Base-by-base conservation (phyloP, 495 filamentous ascomycete species). In the Aeminium ludgeri region DNA sequence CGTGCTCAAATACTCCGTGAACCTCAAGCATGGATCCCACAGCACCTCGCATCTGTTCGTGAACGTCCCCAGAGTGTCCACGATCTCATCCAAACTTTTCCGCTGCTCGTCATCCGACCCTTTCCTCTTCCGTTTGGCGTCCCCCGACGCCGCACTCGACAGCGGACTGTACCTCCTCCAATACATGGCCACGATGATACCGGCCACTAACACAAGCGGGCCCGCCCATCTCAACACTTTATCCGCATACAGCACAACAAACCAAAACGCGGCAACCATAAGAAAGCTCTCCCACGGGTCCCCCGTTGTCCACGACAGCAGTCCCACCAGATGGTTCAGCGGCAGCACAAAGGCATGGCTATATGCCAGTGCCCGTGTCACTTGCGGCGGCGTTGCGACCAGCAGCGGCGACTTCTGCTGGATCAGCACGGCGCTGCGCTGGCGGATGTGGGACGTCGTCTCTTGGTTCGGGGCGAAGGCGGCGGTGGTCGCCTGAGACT, bases 201-300 rank as follows among this genome's bases (percentile, higher is more conserved):
- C 64, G 38, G 78, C 50, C 16, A 95, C 86, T 17, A 87, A 62
- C 13, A 93, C 64, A 34, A 95, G 64, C 11, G 89, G 89, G 6
- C 91, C 91, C 1, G 79, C 76, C 58, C 73, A 75, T 31, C 78
- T 68, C 48, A 95, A 67, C 16, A 93, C 64, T 16, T 66, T 61
- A 59, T 92, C 87, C 30, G 85, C 85, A 56, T 95, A 96, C 1
- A 94, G 64, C 1, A 82, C 76, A 6, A 78, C 57, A 0, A 72
- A 76, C 89, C 89, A 99, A 54, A 93, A 99, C 3, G 55, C 65
- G 1, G 75, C 73, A 10, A 99, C 66, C 20, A 96, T 56, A 35
- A 99, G 64, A 59, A 99, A 99, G 65, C 84, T 91, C 63, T 95
- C 84, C 86, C 86, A 96, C 1, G 86, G 76, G 50, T 99, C 89